Conservation (phyloP, 768 basidiomycete genomes). For the Hypholoma sublateritium region DNA sequence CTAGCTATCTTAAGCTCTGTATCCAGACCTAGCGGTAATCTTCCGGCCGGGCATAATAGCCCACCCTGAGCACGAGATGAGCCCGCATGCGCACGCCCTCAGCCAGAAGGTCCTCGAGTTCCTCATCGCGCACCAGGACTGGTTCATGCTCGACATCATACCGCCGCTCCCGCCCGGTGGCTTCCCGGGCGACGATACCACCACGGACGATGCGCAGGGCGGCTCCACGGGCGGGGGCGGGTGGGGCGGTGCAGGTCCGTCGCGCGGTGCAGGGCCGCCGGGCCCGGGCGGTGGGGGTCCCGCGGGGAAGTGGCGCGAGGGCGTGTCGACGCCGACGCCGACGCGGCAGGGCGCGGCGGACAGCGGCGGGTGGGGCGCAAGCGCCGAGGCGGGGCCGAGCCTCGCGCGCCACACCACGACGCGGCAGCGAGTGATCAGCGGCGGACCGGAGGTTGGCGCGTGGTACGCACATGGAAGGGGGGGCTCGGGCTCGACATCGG, state of each 20-base stretch:
- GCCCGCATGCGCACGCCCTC: conserved; percentile 80
- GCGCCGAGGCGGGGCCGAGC: conserved; percentile 7
- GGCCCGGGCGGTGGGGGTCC: not conserved
- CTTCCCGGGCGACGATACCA: conserved; percentile 1
- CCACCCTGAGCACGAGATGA: conserved; percentile 84
- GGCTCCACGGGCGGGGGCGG: conserved; percentile 9
- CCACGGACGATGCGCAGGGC: conserved; percentile 2
- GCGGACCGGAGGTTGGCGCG: conserved; percentile 3
- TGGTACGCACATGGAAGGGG: not conserved
- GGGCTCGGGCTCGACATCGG: not conserved
- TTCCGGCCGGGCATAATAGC: conserved; percentile 95
- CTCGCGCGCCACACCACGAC: not conserved
- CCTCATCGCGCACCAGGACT: conserved; percentile 93
- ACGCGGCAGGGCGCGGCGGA: conserved; percentile 16
- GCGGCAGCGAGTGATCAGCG: conserved; percentile 6
- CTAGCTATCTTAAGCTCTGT: not conserved
- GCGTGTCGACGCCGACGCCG: conserved; percentile 13
- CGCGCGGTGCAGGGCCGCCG: conserved; percentile 2
- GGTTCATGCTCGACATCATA: conserved; percentile 89
- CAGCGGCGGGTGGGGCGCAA: not conserved
- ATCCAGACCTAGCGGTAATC: conserved; percentile 89
- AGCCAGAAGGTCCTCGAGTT: conserved; percentile 93
- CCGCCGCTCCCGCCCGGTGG: conserved; percentile 41
- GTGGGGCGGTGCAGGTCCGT: conserved; percentile 9
- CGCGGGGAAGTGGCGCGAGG: conserved; percentile 18